A percentile compares a stretch with the other conserved stretches of the same genome.
phyloP scores from a whole-genome alignment of 139 green algal species.

The Picochlorum costavermella region DNA sequence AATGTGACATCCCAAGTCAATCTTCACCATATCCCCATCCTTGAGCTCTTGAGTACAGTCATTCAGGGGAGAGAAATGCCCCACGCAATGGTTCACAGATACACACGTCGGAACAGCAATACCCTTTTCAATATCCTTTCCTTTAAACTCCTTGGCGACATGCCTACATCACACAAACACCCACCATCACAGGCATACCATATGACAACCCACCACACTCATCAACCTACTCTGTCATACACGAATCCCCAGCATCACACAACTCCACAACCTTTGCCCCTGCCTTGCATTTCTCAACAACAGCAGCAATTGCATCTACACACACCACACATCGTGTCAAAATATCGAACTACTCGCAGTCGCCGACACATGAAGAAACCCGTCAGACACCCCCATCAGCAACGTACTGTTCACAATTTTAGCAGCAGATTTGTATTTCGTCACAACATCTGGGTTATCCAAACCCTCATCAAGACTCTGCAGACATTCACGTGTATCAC shows the following conservation, averaged over 20 bases:
- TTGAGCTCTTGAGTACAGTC: conserved; percentile 65
- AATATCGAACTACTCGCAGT: not conserved
- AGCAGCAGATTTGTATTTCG: conserved; percentile 97
- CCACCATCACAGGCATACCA: not conserved
- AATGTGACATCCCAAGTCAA: conserved; percentile 94
- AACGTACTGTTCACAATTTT: conserved; percentile 94
- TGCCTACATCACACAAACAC: conserved; percentile 43
- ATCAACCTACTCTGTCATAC: conserved; percentile 64
- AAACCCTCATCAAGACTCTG: conserved; percentile 8
- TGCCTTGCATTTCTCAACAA: conserved; percentile 63
- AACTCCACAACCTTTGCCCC: conserved; percentile 89
- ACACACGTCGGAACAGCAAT: conserved; percentile 94
- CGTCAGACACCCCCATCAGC: not conserved
- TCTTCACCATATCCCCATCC: conserved; percentile 88
- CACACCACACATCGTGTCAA: not conserved
- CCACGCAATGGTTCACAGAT: conserved; percentile 83
- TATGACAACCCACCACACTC: not conserved
- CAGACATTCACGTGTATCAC: not conserved
- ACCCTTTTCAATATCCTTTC: conserved; percentile 93
- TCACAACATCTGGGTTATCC: conserved; percentile 86
- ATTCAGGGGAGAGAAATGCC: conserved; percentile 78
- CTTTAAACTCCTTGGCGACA: conserved; percentile 81
- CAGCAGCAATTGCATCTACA: conserved; percentile 72
- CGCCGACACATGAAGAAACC: not conserved
- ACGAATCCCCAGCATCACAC: conserved; percentile 69